A percentile compares a stretch with the other conserved stretches of the same genome.
Evolutionary conservation across 2,329 filamentous ascomycete genomes (phyloP).

Genomic region (Blastomyces silverae): DNA sequence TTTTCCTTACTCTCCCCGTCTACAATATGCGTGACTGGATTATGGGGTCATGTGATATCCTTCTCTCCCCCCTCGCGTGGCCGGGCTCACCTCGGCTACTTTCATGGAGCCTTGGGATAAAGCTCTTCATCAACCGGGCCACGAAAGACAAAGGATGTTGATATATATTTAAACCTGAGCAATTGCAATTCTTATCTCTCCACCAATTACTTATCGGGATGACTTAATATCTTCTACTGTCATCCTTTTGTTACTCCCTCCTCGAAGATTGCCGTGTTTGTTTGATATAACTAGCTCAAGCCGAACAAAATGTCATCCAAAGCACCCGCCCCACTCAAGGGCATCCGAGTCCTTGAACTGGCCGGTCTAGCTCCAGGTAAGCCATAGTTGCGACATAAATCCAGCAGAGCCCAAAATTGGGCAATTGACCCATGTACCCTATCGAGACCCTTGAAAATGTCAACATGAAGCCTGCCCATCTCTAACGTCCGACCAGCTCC

Average conservation of each 20-base stretch:
- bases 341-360: constrained; percentile 27
- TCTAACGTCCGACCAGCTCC: constrained; percentile 52
- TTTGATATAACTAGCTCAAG: background rate
- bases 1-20: background rate
- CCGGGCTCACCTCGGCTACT: constrained; percentile 8
- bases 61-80: background rate
- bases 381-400: constrained; percentile 21
- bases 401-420: constrained; percentile 26
- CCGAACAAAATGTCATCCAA: constrained; percentile 12
- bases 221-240: background rate
- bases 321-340: constrained; percentile 22
- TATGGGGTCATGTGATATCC: constrained; percentile 4
- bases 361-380: constrained; percentile 28
- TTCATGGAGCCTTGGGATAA: background rate
- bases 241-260: background rate
- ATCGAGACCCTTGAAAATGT: background rate
- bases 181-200: background rate
- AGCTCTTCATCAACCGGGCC: background rate
- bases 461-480: background rate
- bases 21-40: background rate
- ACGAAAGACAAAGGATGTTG: background rate
- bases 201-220: background rate
- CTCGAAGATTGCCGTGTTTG: background rate
- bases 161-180: background rate
- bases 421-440: background rate